Base-by-base conservation (phyloP, 345 rosid genomes). In the Citrus medica region DNA sequence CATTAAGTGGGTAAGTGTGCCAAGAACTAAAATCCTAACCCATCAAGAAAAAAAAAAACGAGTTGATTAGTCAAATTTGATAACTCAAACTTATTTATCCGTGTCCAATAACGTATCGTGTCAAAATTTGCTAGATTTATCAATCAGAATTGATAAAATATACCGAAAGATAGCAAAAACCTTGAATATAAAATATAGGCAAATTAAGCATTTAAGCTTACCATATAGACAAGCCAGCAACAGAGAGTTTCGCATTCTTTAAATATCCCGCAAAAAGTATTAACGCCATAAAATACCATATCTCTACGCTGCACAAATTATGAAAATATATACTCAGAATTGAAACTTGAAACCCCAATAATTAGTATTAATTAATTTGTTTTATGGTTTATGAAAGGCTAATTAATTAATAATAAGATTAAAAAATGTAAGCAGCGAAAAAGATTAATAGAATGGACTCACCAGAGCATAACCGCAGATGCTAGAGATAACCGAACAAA, bases 381-480 rank as follows among this genome's bases (percentile, higher is more conserved):
- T 42, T 42, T 12, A 42, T 42, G 16, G 14, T 61, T 28, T 28
- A 27, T 6, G 7, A 62, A 62, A 27, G 67, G 0, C 35, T 12
- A 28, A 28, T 3, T 27, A 5, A 27, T 4, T 62, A 30, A 16
- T 13, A 30, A 64, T 16, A 5, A 53, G 6, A 16, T 17, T 5
- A 46, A 46, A 46, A 0, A 46, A 46, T 13, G 51, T 46, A 3
- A 13, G 51, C 14, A 46, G 51, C 51, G 1, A 53, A 17, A 16
- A 53, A 17, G 7, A 53, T 53, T 53, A 17, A 53, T 53, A 53
- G 22, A 46, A 13, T 1, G 5, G 16, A 12, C 85, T 89, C 28
- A 95, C 98, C 98, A 93, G 17, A 93, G 88, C 98, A 95, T 95
- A 1, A 91, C 89, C 14, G 99, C 99, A 0, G 99, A 95, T 33